phyloP scores from a whole-genome alignment of 495 filamentous ascomycete species.

The Bombardia bombarda region DNA sequence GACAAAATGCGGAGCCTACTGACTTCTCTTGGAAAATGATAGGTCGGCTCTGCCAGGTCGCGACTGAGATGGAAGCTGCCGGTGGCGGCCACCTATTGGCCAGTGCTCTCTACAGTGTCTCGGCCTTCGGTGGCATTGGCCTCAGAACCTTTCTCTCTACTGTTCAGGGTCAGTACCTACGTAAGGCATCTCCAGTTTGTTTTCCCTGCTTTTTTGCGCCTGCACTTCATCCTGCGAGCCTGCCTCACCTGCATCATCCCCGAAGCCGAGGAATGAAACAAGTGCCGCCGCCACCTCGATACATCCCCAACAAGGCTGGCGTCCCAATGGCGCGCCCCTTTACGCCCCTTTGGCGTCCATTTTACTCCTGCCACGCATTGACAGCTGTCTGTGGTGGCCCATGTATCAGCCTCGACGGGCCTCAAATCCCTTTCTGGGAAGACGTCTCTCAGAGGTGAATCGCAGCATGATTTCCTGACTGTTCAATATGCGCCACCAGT shows the following conservation, averaged over 20 bases:
- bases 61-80: not conserved
- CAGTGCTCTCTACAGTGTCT: conserved; percentile 13
- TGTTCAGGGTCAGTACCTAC: not conserved
- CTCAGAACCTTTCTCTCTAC: not conserved
- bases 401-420: conserved; percentile 1
- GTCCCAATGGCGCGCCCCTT: not conserved
- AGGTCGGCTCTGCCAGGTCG: not conserved
- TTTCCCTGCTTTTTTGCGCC: not conserved
- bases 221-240: not conserved
- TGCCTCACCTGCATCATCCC: no score
- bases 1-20: conserved; percentile 10
- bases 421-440: no score
- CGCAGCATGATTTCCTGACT: no score
- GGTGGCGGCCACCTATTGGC: not conserved
- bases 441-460: no score
- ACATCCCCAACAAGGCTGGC: not conserved
- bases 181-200: not conserved
- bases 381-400: not conserved
- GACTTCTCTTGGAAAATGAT: conserved; percentile 4
- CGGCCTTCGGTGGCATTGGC: conserved; percentile 16
- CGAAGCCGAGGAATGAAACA: no score
- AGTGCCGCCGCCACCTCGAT: no score
- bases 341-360: not conserved
- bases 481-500: no score
- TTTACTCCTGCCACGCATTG: no score